Evolutionary conservation across 441 rosid genomes (phyloP), one percentile per base, ranked within the genome.

Genomic region (Adansonia madagascariensis): DNA sequence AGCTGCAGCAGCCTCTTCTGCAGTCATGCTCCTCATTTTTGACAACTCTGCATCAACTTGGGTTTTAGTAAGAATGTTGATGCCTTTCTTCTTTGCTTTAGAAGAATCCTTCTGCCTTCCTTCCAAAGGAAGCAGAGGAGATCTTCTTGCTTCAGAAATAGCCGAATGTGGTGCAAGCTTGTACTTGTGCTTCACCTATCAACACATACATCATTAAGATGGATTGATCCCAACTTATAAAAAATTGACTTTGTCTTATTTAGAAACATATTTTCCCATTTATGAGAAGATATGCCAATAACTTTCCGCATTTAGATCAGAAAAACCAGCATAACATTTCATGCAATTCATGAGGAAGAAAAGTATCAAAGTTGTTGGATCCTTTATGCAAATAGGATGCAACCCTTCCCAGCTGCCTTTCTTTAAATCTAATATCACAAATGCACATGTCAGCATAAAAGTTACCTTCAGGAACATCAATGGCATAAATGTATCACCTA

Each of bases 1-100:
- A 49, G 95, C 94, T 6, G 90, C 95, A 74, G 98, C 97, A 67
- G 98, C 97, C 82, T 92, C 97, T 78, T 84, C 82, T n/a, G 95
- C 89, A 73, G 95, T 90, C 99, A 90, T 91, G 82, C 91, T 90
- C 80, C 83, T 85, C 76, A 92, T 89, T 87, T 82, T 90, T 61
- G 80, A 78, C 61, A 90, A 81, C 49, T 91, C 91, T 72, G 85
- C 91, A 71, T 90, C 89, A 70, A 86, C 86, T 77, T 84, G 91
- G 55, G 89, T 72, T 78, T 84, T 85, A 1, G 86, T 83, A 20
- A 82, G 85, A 75, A 80, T 76, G 73, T 73, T 85, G 75, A 85
- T 77, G 27, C 82, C 89, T 76, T 83, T 87, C 81, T 86, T 92
- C 78, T 81, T 85, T 6, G 82, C 63, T 41, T 82, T 91, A 8